These are phyloP conservation scores for Trifolium pratense DNA, from an alignment of 306 rosid genomes.

Conservation along the genomic window DNA sequence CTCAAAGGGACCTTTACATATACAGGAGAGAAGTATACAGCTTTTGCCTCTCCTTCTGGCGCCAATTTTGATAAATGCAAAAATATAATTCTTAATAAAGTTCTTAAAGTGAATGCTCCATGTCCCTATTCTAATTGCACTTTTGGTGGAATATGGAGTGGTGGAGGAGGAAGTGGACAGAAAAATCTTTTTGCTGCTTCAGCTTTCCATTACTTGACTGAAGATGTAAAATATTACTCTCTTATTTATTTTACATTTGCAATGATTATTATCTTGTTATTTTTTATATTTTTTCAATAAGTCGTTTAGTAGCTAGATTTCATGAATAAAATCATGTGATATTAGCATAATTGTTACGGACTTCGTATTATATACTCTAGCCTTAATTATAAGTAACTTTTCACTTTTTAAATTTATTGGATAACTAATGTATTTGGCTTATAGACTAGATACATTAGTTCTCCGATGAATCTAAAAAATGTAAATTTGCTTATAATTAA, in stretches of 20 bases:
- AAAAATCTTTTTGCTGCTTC: slow-evolving; percentile 62
- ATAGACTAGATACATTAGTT: too few species aligned
- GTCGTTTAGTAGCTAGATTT: too few species aligned
- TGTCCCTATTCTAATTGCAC: slow-evolving; percentile 71
- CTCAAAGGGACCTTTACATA: slow-evolving; percentile 45
- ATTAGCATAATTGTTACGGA: too few species aligned
- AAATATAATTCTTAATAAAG: slow-evolving; percentile 48
- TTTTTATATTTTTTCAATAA: too few species aligned
- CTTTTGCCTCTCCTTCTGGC: slow-evolving; percentile 52
- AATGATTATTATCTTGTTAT: not conserved
- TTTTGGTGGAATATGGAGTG: slow-evolving; percentile 84
- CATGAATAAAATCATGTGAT: too few species aligned
- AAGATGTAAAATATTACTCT: slow-evolving; percentile 49
- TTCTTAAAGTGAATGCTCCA: slow-evolving; percentile 57
- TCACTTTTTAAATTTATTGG: too few species aligned
- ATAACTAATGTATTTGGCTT: too few species aligned
- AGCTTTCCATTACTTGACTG: slow-evolving; percentile 68
- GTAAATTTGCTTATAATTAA: too few species aligned
- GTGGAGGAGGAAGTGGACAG: slow-evolving; percentile 85
- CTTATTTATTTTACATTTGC: too few species aligned
- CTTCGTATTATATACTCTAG: too few species aligned
- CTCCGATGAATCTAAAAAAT: too few species aligned
- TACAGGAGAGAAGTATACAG: slow-evolving; percentile 51
- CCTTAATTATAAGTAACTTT: too few species aligned
- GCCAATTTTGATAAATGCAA: slow-evolving; percentile 59